These are phyloP conservation scores for Phaffomyces thermotolerans DNA, from an alignment of 805 yeast species.

Conservation along the genomic window DNA sequence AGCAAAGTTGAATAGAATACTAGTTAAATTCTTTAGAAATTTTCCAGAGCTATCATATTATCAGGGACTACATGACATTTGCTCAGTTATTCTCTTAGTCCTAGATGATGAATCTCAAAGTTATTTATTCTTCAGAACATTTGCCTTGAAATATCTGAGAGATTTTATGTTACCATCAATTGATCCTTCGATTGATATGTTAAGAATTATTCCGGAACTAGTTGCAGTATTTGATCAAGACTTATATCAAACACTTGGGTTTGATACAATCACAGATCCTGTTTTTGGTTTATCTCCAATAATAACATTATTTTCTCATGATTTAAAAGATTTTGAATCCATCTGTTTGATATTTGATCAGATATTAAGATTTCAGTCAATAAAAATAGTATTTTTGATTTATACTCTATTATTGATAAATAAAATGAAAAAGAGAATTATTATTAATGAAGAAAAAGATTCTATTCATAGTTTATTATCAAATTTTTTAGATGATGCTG, in stretches of 20 bases:
- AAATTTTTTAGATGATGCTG: constrained; percentile 19
- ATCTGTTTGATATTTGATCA: constrained; percentile 64
- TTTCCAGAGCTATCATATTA: constrained; percentile 66
- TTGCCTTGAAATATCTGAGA: constrained; percentile 58
- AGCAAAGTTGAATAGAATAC: constrained; percentile 27
- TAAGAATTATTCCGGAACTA: constrained; percentile 59
- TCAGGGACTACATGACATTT: constrained; percentile 91
- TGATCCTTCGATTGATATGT: constrained; percentile 56
- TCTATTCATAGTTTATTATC: constrained; percentile 34
- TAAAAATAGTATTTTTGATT: constrained; percentile 48
- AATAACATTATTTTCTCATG: constrained; percentile 75
- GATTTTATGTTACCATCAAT: constrained; percentile 80
- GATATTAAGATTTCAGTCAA: constrained; percentile 48
- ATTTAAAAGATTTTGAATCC: constrained; percentile 40
- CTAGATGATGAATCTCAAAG: constrained; percentile 33
- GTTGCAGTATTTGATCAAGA: constrained; percentile 42
- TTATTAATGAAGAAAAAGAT: constrained; percentile 29
- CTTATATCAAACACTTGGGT: constrained; percentile 28
- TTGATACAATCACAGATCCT: constrained; percentile 46
- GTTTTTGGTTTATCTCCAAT: constrained; percentile 70
- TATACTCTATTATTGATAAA: constrained; percentile 49
- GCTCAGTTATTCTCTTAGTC: constrained; percentile 54
- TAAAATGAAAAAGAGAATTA: constrained; percentile 27
- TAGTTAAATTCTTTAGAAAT: constrained; percentile 49
- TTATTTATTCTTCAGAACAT: constrained; percentile 33